Percentiles rank a stretch among this genome's conserved stretches.
phyloP scores from a whole-genome alignment of 306 rosid species.

The Vigna radiata region DNA sequence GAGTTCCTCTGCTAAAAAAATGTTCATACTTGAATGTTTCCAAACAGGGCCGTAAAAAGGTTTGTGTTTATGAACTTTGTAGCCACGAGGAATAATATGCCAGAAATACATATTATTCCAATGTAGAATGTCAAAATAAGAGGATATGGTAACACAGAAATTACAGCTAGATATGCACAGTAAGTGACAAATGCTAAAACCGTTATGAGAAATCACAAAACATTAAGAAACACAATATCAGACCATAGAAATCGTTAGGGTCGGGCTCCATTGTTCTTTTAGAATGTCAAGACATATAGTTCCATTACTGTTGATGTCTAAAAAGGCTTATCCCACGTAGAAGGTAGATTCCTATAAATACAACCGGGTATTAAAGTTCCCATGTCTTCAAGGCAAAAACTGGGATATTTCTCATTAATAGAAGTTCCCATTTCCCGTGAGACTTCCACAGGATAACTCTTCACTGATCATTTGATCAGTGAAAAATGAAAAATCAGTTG shows the following conservation, averaged over 20 bases:
- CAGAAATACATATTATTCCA: neutral
- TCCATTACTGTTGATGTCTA: conserved; percentile 64
- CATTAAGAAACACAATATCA: conserved; percentile 20
- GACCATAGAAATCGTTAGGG: conserved; percentile 89
- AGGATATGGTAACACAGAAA: neutral
- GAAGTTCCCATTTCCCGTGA: neutral
- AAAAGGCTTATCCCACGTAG: no score
- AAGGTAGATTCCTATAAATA: no score
- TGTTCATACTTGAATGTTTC: no score
- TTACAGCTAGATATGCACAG: neutral
- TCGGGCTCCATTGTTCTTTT: conserved; percentile 93
- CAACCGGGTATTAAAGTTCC: neutral
- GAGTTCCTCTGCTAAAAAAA: no score
- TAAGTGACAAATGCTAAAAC: conserved; percentile 8
- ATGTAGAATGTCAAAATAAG: neutral
- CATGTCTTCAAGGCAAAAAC: neutral
- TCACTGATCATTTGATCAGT: neutral
- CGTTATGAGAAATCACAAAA: neutral
- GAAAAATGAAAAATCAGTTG: no score
- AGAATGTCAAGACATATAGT: conserved; percentile 95
- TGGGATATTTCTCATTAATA: neutral
- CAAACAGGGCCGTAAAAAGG: neutral
- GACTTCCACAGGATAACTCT: neutral
- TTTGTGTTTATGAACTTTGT: neutral
- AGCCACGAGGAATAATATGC: neutral